Evolutionary conservation across 345 rosid genomes (phyloP), one percentile per base, ranked within the genome.

Genomic region (Populus ilicifolia): DNA sequence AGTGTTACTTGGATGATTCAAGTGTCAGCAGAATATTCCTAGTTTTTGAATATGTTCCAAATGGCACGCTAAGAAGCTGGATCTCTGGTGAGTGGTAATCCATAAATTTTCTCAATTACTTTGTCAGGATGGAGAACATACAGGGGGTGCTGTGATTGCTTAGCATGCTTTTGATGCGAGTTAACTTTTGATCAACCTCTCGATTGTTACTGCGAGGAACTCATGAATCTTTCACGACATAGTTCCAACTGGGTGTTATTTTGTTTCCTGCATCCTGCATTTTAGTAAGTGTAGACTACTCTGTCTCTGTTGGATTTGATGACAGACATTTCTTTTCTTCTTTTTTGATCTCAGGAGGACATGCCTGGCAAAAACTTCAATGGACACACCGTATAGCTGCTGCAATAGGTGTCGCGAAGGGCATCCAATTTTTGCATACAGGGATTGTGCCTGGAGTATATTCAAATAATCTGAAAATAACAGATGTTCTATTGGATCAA

Each of bases 11-110:
- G 79, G 97, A 93, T 77, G 97, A 96, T 83, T 92, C 98, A 39
- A 92, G 92, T 29, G 95, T 96, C 83, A 93, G 97, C 87, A 92
- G 97, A 89, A 87, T 91, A 81, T 96, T 96, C 79, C 89, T 91
- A 18, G 84, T 93, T 43, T 93, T 96, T 13, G 98, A 96, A 86
- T 90, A 91, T 64, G 96, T 93, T 72, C 94, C 92, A 64, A 93
- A 92, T 76, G 98, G 97, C 75, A 91, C 86, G 13, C 85, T 96
- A 72, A 89, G 97, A 80, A 88, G 88, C 87, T 92, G 99, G 97
- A 84, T 92, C 68, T 89, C 97, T 18, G 97, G 99, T 96, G 88
- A 81, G 97, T 18, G 97, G 97, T 96, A 89, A 80, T 77, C 38
- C 67, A 64, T 5, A 17, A 77, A 80, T 73, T 36, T 36, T 65